Evolutionary conservation across 2,329 filamentous ascomycete genomes (phyloP), one percentile per base, ranked within the genome.

Genomic region (Botrytis elliptica): DNA sequence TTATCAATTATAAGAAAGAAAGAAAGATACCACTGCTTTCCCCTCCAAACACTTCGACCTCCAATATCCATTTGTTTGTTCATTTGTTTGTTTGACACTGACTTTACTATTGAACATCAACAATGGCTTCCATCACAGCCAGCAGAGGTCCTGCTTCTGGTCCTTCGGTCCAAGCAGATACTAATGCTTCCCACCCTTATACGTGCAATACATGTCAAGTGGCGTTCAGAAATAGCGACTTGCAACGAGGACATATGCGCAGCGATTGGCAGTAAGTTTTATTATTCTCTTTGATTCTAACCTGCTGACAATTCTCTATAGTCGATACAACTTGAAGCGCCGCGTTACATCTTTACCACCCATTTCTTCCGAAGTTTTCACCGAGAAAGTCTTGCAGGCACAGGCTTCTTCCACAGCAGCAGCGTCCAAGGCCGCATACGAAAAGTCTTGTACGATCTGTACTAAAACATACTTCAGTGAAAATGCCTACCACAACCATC

Each of bases 181-280:
- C 84, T 33, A 81, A 82, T 33, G 82, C 88, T 46, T 87, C 91
- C 40, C 94, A 98, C 82, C 95, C 96, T 2, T 99, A 95, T 85
- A 98, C 95, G 73, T 99, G 96, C 90, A 99, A 98, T 84, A 96
- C 95, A 74, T 99, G 96, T 82, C 94, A 97, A 82, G 95, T 99
- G 79, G 96, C 95, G 70, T 99, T 98, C 84, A 92, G 95, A 77
- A 94, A 93, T 81, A 94, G 93, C 82, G 95, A 98, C 81, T 88
- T 97, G 73, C 96, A 99, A 85, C 91, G 96, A 82, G 91, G 90
- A 55, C 96, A 99, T 82, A 99, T 99, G 96, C 94, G 96, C 83
- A 96, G 92, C 79, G 96, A 99, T 85, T 99, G 96, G 96, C 95
- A 99, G 92, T 96, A 88, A 85, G 93, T 91, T 71, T 70, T 67